A percentile compares a stretch with the other conserved stretches of the same genome.
Conservation (phyloP, 495 filamentous ascomycete genomes). For the Astrothelium macrocarpum region DNA sequence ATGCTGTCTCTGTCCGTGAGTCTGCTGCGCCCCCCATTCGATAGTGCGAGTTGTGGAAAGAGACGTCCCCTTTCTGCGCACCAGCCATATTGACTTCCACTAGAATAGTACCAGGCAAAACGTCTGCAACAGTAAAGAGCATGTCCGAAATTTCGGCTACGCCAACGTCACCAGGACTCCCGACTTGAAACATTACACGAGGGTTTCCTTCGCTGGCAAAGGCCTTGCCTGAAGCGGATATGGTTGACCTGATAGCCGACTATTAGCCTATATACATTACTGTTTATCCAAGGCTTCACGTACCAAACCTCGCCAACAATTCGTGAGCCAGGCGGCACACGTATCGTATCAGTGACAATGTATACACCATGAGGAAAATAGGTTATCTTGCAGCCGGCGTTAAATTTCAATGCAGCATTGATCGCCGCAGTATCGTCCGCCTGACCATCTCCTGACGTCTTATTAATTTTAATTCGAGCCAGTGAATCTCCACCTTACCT, state of each 20-base stretch:
- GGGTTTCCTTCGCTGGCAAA: slow-evolving; percentile 30
- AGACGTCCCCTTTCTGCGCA: slow-evolving; percentile 12
- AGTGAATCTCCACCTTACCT: neutral
- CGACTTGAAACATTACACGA: slow-evolving; percentile 34
- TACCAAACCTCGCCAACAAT: slow-evolving; percentile 47
- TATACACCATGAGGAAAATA: slow-evolving; percentile 38
- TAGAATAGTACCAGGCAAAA: slow-evolving; percentile 30
- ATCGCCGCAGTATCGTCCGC: slow-evolving; percentile 31
- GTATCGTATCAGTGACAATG: slow-evolving; percentile 46
- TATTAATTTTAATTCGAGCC: neutral
- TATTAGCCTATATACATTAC: slow-evolving; percentile 19
- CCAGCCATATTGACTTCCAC: slow-evolving; percentile 31
- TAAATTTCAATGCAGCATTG: slow-evolving; percentile 7
- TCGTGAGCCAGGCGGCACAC: slow-evolving; percentile 43
- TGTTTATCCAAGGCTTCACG: slow-evolving; percentile 36
- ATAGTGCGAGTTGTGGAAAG: slow-evolving; percentile 28
- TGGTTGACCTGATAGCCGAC: neutral
- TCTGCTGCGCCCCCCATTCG: slow-evolving; percentile 48
- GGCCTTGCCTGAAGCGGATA: slow-evolving; percentile 8
- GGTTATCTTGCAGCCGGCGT: slow-evolving; percentile 14
- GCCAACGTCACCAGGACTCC: slow-evolving; percentile 28
- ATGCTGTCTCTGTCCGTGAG: slow-evolving; percentile 32
- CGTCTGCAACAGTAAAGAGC: slow-evolving; percentile 37
- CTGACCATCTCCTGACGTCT: slow-evolving; percentile 13
- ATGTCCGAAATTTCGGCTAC: slow-evolving; percentile 31